Percentiles rank a stretch among this genome's conserved stretches.
Conservation (phyloP, 768 basidiomycete genomes). For the Tylopilus plumbeoviolaceoides region DNA sequence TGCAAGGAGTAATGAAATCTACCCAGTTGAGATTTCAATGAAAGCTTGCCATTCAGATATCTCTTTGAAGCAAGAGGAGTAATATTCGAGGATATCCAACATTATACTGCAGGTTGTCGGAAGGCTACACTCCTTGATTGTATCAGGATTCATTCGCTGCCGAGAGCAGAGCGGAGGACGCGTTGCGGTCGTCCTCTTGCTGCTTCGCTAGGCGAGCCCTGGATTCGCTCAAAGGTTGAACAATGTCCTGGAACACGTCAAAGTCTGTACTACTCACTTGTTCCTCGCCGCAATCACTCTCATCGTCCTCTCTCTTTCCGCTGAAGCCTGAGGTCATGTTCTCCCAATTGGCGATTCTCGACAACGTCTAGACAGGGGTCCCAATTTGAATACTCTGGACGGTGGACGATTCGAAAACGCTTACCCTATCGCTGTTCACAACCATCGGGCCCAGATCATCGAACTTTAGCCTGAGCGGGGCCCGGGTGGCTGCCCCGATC, state of each 20-base stretch:
- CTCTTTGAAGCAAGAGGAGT: not conserved
- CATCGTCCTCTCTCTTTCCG: slow-evolving; percentile 54
- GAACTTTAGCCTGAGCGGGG: slow-evolving; percentile 45
- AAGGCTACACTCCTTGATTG: too few relatives aligned
- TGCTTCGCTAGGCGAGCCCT: slow-evolving; percentile 12
- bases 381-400: not conserved
- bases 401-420: slow-evolving; percentile 13
- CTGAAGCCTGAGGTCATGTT: slow-evolving; percentile 50
- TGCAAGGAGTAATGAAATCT: not conserved
- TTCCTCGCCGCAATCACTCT: slow-evolving; percentile 53
- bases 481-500: slow-evolving; percentile 14
- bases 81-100: too few relatives aligned
- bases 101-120: not conserved
- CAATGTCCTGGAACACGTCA: too few relatives aligned
- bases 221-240: not conserved
- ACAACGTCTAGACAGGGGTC: slow-evolving; percentile 46
- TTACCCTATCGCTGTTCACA: slow-evolving; percentile 62
- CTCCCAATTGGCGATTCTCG: slow-evolving; percentile 63
- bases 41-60: too few relatives aligned
- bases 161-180: not conserved
- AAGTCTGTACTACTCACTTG: slow-evolving; percentile 30
- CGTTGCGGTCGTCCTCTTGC: not conserved
- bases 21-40: not conserved
- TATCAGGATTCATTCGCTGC: not conserved
- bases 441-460: slow-evolving; percentile 65